A percentile compares a stretch with the other conserved stretches of the same genome.
Evolutionary conservation across 73 alveolate genomes (phyloP).

Genomic region (Paramecium biaurelia): DNA sequence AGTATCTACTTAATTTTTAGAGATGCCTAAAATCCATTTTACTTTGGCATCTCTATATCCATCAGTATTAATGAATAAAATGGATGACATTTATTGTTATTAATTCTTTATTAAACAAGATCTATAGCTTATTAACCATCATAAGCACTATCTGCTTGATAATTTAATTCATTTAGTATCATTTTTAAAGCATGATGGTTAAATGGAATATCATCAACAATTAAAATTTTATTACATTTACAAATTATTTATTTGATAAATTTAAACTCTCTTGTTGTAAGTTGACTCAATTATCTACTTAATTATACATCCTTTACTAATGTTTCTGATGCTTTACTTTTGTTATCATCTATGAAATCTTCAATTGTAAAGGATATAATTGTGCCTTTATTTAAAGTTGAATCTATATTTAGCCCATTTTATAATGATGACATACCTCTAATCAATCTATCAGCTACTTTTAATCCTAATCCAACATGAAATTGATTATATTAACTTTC

Average conservation of each 20-base stretch:
- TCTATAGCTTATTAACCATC: constrained; percentile 12
- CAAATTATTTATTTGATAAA: neutral
- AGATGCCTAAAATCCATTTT: constrained; percentile 26
- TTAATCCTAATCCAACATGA: constrained; percentile 35
- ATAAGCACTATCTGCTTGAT: neutral
- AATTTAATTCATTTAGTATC: neutral
- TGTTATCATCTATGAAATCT: neutral
- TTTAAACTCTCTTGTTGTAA: neutral
- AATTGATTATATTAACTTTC: neutral
- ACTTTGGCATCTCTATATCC: constrained; percentile 46
- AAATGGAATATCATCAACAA: constrained; percentile 47
- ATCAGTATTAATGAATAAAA: neutral
- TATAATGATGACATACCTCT: neutral
- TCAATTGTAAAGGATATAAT: neutral
- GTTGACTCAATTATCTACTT: neutral
- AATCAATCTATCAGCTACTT: constrained; percentile 9
- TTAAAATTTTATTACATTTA: neutral
- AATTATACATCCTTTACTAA: neutral
- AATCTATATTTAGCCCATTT: neutral
- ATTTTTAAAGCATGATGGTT: neutral
- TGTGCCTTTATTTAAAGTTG: neutral
- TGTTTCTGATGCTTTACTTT: neutral
- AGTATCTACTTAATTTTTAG: neutral
- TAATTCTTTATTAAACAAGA: neutral
- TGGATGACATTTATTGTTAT: neutral